phyloP scores from a whole-genome alignment of 2,329 filamentous ascomycete genomes.

The Orbilia javanica region DNA sequence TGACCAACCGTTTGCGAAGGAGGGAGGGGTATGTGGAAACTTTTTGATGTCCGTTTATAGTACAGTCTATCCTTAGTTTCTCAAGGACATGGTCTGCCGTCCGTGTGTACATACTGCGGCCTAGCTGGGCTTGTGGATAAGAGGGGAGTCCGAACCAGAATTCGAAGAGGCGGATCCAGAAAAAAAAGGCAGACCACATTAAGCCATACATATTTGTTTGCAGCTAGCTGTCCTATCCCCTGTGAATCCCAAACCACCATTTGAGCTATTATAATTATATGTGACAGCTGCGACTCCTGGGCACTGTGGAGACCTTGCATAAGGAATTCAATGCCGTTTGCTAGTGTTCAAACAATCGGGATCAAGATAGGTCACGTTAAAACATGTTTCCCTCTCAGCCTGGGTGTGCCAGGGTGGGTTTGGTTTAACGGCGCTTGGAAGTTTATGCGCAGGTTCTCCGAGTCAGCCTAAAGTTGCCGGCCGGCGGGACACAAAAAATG shows the following conservation, averaged over 20 bases:
- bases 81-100: slow-evolving; percentile 14
- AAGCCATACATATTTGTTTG: neutral
- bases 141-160: slow-evolving; percentile 13
- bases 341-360: slow-evolving; percentile 9
- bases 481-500: slow-evolving; percentile 1
- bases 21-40: slow-evolving; percentile 5
- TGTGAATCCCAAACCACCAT: neutral
- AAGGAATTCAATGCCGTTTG: slow-evolving; percentile 39
- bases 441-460: slow-evolving; percentile 35
- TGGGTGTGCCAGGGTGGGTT: slow-evolving; percentile 13
- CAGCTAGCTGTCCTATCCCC: neutral
- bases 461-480: slow-evolving; percentile 24
- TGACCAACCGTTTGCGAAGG: slow-evolving; percentile 33
- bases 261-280: slow-evolving; percentile 20
- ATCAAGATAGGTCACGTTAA: slow-evolving; percentile 31
- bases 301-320: slow-evolving; percentile 23
- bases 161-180: slow-evolving; percentile 8
- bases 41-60: slow-evolving; percentile 5
- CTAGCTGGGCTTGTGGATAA: slow-evolving; percentile 12
- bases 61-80: slow-evolving; percentile 2
- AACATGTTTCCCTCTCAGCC: slow-evolving; percentile 14
- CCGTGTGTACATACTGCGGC: slow-evolving; percentile 16
- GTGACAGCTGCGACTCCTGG: slow-evolving; percentile 24
- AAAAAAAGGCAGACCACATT: slow-evolving; percentile 16
- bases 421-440: slow-evolving; percentile 44